A percentile compares a stretch with the other conserved stretches of the same genome.
phyloP scores from a whole-genome alignment of 805 yeast genomes.

The Candida ipomoeae region DNA sequence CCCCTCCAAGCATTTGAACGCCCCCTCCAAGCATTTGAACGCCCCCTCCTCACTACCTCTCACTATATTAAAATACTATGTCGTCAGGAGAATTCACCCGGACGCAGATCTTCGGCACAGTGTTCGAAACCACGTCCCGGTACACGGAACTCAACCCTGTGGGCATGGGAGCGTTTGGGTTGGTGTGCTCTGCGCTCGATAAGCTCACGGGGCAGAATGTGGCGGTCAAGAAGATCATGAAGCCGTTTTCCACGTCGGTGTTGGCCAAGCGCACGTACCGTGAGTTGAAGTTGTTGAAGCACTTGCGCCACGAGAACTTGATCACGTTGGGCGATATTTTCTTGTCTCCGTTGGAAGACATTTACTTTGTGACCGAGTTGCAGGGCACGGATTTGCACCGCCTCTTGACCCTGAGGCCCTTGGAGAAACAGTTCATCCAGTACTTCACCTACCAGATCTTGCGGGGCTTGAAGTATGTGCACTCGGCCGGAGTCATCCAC shows the following conservation, averaged over 20 bases:
- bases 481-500: constrained; percentile 88
- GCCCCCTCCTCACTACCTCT: neutral
- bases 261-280: constrained; percentile 95
- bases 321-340: constrained; percentile 49
- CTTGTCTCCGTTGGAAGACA: constrained; percentile 85
- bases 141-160: constrained; percentile 93
- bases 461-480: constrained; percentile 85
- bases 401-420: constrained; percentile 83
- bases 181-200: constrained; percentile 95
- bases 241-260: constrained; percentile 92
- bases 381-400: constrained; percentile 96
- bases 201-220: constrained; percentile 87
- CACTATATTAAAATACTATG: constrained; percentile 19
- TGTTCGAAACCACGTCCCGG: constrained; percentile 85
- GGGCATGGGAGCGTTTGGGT: constrained; percentile 99
- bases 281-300: constrained; percentile 89
- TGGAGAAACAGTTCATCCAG: constrained; percentile 94
- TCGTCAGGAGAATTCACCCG: constrained; percentile 51
- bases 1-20: too few species aligned
- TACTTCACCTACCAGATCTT: constrained; percentile 93
- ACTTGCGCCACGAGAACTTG: constrained; percentile 88
- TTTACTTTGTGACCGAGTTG: constrained; percentile 91
- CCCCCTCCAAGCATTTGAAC: too few species aligned
- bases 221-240: constrained; percentile 96
- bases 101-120: constrained; percentile 93